Evolutionary conservation across 768 basidiomycete genomes (phyloP).

Genomic region (Ephemerocybe angulata): DNA sequence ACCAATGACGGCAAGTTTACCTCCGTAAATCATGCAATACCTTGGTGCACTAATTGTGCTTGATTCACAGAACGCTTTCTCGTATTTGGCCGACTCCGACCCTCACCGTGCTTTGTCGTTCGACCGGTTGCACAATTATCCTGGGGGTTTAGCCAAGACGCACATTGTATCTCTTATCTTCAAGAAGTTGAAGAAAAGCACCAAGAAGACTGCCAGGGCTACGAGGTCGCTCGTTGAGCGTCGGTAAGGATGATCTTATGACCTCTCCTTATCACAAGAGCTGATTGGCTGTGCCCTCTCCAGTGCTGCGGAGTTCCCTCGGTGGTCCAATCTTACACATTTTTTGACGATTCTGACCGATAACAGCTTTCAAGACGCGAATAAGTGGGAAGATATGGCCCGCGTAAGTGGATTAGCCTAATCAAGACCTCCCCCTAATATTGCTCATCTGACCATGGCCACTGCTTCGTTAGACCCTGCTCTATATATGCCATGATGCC

Average conservation of each 20-base stretch:
- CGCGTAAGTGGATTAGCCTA: slow-evolving; percentile 21
- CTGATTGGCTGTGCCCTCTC: too few species aligned
- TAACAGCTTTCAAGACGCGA: slow-evolving; percentile 29
- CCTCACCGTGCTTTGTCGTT: slow-evolving; percentile 32
- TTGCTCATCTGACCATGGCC: background rate
- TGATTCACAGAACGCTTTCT: slow-evolving; percentile 36
- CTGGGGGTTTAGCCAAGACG: slow-evolving; percentile 30
- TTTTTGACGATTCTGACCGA: slow-evolving; percentile 22
- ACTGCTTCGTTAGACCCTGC: background rate
- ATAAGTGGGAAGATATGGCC: slow-evolving; percentile 27
- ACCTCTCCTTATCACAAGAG: background rate
- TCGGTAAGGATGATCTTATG: background rate
- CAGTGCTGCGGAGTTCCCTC: slow-evolving; percentile 20
- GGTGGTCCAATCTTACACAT: slow-evolving; percentile 29
- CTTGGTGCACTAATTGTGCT: background rate
- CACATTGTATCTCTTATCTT: slow-evolving; percentile 26
- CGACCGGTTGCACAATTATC: slow-evolving; percentile 36
- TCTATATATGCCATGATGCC: background rate
- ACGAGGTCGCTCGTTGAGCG: background rate
- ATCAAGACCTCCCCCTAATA: background rate
- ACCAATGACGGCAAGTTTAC: slow-evolving; percentile 19
- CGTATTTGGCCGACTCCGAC: slow-evolving; percentile 31
- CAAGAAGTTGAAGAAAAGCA: background rate
- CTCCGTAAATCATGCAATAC: too few species aligned
- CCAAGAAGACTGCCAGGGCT: background rate